Base-by-base conservation (phyloP, 2,329 filamentous ascomycete genomes). In the Sporothrix humicola region DNA sequence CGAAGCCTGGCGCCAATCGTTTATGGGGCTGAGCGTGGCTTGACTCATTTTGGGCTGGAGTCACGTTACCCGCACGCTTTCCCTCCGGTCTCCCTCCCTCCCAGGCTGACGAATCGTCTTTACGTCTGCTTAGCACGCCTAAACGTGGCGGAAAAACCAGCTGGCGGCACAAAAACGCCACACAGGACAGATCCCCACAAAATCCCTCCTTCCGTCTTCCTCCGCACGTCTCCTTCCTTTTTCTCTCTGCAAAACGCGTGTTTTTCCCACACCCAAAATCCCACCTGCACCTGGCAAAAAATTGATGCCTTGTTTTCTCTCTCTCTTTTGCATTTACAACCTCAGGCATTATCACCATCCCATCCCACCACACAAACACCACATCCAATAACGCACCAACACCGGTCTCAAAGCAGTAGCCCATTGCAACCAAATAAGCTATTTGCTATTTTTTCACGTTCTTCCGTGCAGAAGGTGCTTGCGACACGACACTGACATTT, bases 341-440 rank as follows among this genome's bases (percentile, higher is more conserved):
- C 73, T 74, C 63, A 74, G 73, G 73, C 59, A 52, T 56, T 56
- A 73, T 70, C 68, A 63, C 71, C 69, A 50, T n/a, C 31, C 31
- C 31, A 37, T 37, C 31, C 31, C 37, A 73, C 61, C 66, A 52
- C 72, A 20, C 72, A 42, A 68, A 72, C 17, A 66, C n/a, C 31
- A 50, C 48, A 37, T 37, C 31, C 31, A 50, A 52, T 23, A n/a
- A 37, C 61, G 26, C 63, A 69, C 72, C 54, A 69, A 54, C 44
- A 50, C 63, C 31, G 26, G 20, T 46, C 71, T 10, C 26, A n/a
- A 44, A 70, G 37, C 66, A 56, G 4, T 37, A 37, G 31, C 66
- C 37, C 66, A 69, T 52, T 54, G 48, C 66, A 20, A 69, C 66
- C 46, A 52, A 52, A 52, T 54, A 31, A 17, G 8, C 20, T 23